Percentiles rank a stretch among this genome's conserved stretches.
These are phyloP conservation scores for Pseudogymnoascus sp. DNA, from an alignment of 2,329 filamentous ascomycete species.

Conservation along the genomic window DNA sequence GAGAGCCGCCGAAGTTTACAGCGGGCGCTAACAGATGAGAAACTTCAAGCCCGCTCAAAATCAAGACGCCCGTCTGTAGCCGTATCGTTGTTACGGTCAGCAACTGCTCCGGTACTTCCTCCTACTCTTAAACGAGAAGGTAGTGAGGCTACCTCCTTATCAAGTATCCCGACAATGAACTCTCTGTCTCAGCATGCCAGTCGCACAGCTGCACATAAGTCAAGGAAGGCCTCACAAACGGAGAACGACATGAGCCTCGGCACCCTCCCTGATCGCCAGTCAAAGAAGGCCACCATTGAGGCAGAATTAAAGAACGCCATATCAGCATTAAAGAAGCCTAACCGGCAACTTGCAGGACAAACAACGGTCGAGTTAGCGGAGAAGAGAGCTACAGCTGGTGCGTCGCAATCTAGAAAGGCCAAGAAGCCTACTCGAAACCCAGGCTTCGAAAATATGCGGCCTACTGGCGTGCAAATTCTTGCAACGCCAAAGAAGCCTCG, in stretches of 20 bases:
- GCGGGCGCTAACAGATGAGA: constrained; percentile 55
- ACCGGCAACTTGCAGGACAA: constrained; percentile 61
- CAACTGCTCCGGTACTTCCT: constrained; percentile 53
- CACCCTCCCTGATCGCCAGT: constrained; percentile 44
- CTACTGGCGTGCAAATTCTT: constrained; percentile 25
- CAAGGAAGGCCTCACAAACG: constrained; percentile 41
- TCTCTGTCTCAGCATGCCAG: constrained; percentile 30
- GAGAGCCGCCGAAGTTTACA: constrained; percentile 48
- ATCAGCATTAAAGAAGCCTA: constrained; percentile 64
- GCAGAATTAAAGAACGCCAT: constrained; percentile 69
- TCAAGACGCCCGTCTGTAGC: constrained; percentile 50
- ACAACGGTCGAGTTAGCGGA: constrained; percentile 61
- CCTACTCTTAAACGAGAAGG: constrained; percentile 59
- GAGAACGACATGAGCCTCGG: constrained; percentile 45
- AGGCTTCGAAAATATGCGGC: constrained; percentile 20
- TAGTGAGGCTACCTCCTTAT: constrained; percentile 50
- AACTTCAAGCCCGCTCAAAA: constrained; percentile 40
- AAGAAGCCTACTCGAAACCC: constrained; percentile 41
- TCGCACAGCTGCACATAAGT: constrained; percentile 30
- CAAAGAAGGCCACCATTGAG: constrained; percentile 59
- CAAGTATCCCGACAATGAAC: constrained; percentile 41
- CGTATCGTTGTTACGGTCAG: constrained; percentile 60
- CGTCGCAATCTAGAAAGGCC: constrained; percentile 42
- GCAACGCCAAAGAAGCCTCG: constrained; percentile 28
- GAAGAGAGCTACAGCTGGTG: constrained; percentile 43